Conservation (phyloP, 1,284 basidiomycete genomes). For the Blastosporella zonata region DNA sequence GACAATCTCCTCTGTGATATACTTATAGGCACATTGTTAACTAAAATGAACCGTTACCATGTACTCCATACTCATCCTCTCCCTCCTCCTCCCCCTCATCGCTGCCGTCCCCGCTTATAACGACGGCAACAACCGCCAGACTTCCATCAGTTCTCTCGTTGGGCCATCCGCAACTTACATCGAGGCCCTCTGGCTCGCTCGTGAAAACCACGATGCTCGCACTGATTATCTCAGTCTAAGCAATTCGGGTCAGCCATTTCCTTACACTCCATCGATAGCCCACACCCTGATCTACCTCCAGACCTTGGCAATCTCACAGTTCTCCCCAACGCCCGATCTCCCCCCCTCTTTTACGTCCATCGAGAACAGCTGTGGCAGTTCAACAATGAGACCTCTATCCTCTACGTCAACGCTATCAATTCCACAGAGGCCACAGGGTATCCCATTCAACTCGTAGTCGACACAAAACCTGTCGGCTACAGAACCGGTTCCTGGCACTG, state of each 20-base stretch:
- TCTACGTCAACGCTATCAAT: conserved; percentile 53
- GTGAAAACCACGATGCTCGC: conserved; percentile 21
- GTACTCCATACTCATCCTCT: conserved; percentile 20
- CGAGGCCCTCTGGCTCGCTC: conserved; percentile 39
- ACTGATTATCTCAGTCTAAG: conserved; percentile 35
- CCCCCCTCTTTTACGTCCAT: conserved; percentile 54
- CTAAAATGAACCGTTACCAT: conserved; percentile 1
- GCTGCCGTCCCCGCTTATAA: conserved; percentile 43
- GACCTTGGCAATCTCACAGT: conserved; percentile 37
- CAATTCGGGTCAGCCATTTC: conserved; percentile 25
- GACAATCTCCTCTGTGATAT: conserved; percentile 16
- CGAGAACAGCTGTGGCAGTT: conserved; percentile 50
- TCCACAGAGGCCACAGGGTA: conserved; percentile 40
- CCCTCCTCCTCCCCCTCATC: conserved; percentile 26
- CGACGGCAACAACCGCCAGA: conserved; percentile 38
- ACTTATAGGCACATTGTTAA: conserved; percentile 9
- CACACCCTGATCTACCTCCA: background rate
- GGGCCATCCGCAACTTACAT: conserved; percentile 43
- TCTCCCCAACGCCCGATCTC: conserved; percentile 28
- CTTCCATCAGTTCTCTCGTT: conserved; percentile 45
- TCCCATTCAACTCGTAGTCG: conserved; percentile 46
- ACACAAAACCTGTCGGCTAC: conserved; percentile 37
- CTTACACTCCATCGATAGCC: background rate
- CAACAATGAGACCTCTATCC: conserved; percentile 53
- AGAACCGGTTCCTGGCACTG: conserved; percentile 48